Evolutionary conservation across 495 filamentous ascomycete species (phyloP), one percentile per base, ranked within the genome.

Genomic region (Aspergillus biplanus): DNA sequence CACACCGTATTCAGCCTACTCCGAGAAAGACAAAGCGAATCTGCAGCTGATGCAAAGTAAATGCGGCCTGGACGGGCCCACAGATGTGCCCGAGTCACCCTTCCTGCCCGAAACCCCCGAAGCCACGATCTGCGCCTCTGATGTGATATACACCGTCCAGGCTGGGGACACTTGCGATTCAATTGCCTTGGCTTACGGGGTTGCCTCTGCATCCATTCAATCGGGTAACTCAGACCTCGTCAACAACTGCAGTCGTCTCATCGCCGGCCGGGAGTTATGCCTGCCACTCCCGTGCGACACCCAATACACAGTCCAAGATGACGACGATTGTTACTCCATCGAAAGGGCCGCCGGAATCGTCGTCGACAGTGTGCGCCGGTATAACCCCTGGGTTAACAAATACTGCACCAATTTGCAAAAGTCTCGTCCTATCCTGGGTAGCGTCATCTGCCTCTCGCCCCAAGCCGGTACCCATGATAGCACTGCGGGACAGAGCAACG

Each of bases 301-400:
- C n/a, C n/a, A n/a, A n/a, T n/a, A n/a, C n/a, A n/a, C n/a, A n/a
- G n/a, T n/a, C n/a, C n/a, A n/a, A n/a, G n/a, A n/a, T n/a, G n/a
- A n/a, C n/a, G n/a, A n/a, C n/a, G n/a, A n/a, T n/a, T n/a, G n/a
- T n/a, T n/a, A n/a, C n/a, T n/a, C n/a, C n/a, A n/a, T n/a, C n/a
- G n/a, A n/a, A n/a, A n/a, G n/a, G n/a, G n/a, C n/a, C n/a, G n/a
- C n/a, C n/a, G n/a, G n/a, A n/a, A n/a, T n/a, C n/a, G n/a, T n/a
- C n/a, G n/a, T n/a, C n/a, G n/a, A n/a, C n/a, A n/a, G n/a, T n/a
- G 42, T 60, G 16, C 27, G 39, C 27, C 27, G 42, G 13, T 52
- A 18, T 11, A 69, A 67, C 31, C 67, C 67, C 37, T 69, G 61
- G 67, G 52, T 69, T 33, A 18, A 66, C 18, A 4, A 2, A 35